A percentile compares a stretch with the other conserved stretches of the same genome.
phyloP scores from a whole-genome alignment of 495 filamentous ascomycete genomes.

The Parathielavia hyrcaniae region DNA sequence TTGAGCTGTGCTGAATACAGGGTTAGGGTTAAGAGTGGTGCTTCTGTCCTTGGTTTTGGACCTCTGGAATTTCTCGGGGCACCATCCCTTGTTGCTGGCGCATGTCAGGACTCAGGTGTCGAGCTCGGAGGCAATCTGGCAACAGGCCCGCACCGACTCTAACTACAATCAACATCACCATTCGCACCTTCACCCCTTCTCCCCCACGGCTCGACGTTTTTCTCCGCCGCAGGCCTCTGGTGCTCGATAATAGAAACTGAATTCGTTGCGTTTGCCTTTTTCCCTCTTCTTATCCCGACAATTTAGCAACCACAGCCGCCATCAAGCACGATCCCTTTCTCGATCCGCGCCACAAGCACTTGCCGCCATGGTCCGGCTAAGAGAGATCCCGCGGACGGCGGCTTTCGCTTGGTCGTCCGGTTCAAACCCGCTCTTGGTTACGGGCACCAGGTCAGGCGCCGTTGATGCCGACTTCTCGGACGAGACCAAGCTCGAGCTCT shows the following conservation, averaged over 20 bases:
- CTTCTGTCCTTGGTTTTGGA: not conserved
- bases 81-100: constrained; percentile 21
- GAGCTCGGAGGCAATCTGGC: constrained; percentile 31
- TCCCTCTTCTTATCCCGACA: not conserved
- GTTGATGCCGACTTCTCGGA: constrained; percentile 97
- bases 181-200: constrained; percentile 18
- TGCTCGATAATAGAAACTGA: not conserved
- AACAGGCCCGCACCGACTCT: constrained; percentile 24
- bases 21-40: constrained; percentile 8
- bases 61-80: constrained; percentile 4
- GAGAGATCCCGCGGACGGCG: constrained; percentile 92
- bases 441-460: constrained; percentile 91
- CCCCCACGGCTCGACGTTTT: constrained; percentile 19
- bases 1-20: not conserved
- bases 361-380: constrained; percentile 78
- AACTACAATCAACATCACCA: constrained; percentile 4
- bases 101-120: constrained; percentile 9
- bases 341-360: constrained; percentile 6
- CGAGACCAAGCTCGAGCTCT: constrained; percentile 92
- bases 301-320: constrained; percentile 1
- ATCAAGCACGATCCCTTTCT: constrained; percentile 2
- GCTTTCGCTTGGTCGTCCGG: constrained; percentile 94
- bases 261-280: constrained; percentile 13
- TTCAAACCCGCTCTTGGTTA: constrained; percentile 72
- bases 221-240: constrained; percentile 21